Evolutionary conservation across 306 rosid genomes (phyloP).

Genomic region (Inga leiocalycina): DNA sequence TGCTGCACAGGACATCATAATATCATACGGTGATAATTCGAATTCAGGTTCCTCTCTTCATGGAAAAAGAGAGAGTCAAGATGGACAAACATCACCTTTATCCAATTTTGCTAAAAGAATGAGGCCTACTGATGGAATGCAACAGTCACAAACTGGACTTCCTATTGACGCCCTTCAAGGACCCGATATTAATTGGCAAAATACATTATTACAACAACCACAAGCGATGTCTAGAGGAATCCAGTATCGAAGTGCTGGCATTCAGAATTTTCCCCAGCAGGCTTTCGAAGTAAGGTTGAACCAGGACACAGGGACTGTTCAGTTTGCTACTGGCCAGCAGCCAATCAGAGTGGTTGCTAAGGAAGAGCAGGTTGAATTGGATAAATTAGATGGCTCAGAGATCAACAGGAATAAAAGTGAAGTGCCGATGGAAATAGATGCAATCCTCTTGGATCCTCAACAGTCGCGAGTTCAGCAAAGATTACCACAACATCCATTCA

Average conservation of each 20-base stretch:
- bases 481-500: slow-evolving; percentile 54
- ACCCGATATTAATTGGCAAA: slow-evolving; percentile 80
- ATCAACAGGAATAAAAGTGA: slow-evolving; percentile 60
- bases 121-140: slow-evolving; percentile 72
- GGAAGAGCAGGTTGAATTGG: slow-evolving; percentile 85
- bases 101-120: slow-evolving; percentile 65
- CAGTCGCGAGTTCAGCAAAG: slow-evolving; percentile 65
- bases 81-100: slow-evolving; percentile 76
- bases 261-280: slow-evolving; percentile 74
- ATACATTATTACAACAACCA: slow-evolving; percentile 68
- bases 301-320: slow-evolving; percentile 62
- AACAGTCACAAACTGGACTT: slow-evolving; percentile 60
- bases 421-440: slow-evolving; percentile 62
- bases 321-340: slow-evolving; percentile 65
- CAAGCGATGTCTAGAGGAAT: slow-evolving; percentile 73
- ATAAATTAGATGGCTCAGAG: slow-evolving; percentile 69
- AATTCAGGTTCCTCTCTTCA: slow-evolving; percentile 56
- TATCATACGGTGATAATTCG: slow-evolving; percentile 62
- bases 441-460: slow-evolving; percentile 72
- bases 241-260: slow-evolving; percentile 55
- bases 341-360: slow-evolving; percentile 68
- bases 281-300: slow-evolving; percentile 71
- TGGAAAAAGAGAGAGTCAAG: slow-evolving; percentile 79
- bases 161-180: slow-evolving; percentile 67
- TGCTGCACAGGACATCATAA: slow-evolving; percentile 67